Base-by-base conservation (phyloP, 148 eudicot genomes). In the Suaeda aralocaspica region DNA sequence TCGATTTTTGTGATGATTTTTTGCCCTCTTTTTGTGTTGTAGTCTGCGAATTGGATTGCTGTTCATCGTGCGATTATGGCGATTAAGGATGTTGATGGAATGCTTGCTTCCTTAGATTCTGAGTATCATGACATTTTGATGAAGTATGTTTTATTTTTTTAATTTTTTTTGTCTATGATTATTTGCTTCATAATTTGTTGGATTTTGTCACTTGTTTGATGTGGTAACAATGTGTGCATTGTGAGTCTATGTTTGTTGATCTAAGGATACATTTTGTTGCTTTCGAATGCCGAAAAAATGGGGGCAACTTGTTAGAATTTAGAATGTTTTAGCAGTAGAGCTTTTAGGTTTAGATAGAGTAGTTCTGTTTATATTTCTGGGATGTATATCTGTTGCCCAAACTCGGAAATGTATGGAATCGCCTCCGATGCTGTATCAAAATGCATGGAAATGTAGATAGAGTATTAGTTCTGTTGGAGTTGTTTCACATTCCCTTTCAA, bases 21-120 rank as follows among this genome's bases (percentile, higher is more conserved):
- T 49, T 49, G 7, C 24, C 53, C 53, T 48, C 4, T 59, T 55
- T 13, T 34, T 64, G 64, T 66, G 28, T 51, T 51, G 76, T 69
- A 93, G 98, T 90, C 98, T 68, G 98, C 98, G 13, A 90, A 93
- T 77, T 93, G 98, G 98, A 73, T 90, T 36, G 98, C 88, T 74
- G 96, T 93, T 68, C 98, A 93, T 73, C 79, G 98, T 66, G 98
- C 98, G 22, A 65, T 93, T 46, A 93, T 93, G 98, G 96, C 98
- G 10, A 90, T 89, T 67, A 93, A 85, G 80, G 98, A 90, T 82
- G 86, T 90, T 53, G 98, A 90, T 70, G 88, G 92, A 65, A 84
- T 93, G 92, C 81, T 93, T 44, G 82, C 85, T 65, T 81, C 92
- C 64, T 85, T 93, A 73, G 98, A 93, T 78, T 89, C 86, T 16